phyloP scores from a whole-genome alignment of 805 yeast species.

The Lipomyces lipofer region DNA sequence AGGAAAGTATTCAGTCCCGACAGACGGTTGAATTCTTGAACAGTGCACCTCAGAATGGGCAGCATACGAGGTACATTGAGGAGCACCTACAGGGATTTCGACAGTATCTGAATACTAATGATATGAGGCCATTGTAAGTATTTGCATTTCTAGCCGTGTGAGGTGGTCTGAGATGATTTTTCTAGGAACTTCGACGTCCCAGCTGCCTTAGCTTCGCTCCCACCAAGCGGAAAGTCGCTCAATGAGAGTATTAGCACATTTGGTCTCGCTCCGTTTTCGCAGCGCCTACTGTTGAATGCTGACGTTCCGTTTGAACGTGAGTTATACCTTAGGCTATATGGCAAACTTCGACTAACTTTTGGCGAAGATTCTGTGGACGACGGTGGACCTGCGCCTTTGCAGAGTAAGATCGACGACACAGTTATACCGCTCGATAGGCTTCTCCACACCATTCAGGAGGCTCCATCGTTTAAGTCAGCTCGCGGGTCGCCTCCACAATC shows the following conservation, averaged over 20 bases:
- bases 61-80: conserved; percentile 10
- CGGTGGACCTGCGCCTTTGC: conserved; percentile 3
- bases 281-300: conserved; percentile 10
- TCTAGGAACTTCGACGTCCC: conserved; percentile 8
- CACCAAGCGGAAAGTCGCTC: conserved; percentile 1
- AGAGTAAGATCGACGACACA: neutral
- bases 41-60: neutral
- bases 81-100: conserved; percentile 13
- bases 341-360: neutral
- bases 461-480: neutral
- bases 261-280: conserved; percentile 15
- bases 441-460: conserved; percentile 7
- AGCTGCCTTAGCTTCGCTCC: conserved; percentile 11
- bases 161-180: neutral
- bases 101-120: conserved; percentile 12
- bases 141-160: neutral
- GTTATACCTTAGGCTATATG: neutral
- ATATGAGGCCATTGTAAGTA: conserved; percentile 18
- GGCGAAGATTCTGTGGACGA: conserved; percentile 3
- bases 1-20: conserved; percentile 12
- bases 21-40: conserved; percentile 15
- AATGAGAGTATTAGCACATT: neutral
- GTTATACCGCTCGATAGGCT: conserved; percentile 6
- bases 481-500: neutral
- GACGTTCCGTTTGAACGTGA: conserved; percentile 20